Evolutionary conservation across 108 stramenopile genomes (phyloP).

Genomic region (Pinguiococcus pyrenoidosus): DNA sequence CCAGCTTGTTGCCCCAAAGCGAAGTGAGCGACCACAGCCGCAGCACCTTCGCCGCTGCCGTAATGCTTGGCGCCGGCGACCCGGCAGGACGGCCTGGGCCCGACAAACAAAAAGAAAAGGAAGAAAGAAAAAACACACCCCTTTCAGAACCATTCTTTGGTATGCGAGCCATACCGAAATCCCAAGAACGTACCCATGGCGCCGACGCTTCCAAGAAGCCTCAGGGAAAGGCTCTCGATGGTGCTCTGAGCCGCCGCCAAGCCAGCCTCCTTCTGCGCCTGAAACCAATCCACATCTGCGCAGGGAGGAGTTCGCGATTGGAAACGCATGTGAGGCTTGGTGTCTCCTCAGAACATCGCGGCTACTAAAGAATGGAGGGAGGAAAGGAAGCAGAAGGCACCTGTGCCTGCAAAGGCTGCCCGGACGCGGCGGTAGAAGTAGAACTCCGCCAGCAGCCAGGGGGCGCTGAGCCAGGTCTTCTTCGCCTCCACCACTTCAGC

Average conservation of each 20-base stretch:
- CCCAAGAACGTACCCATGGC: constrained; percentile 43
- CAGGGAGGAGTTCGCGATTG: too few species aligned
- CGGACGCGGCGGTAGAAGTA: constrained; percentile 76
- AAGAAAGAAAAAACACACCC: too few species aligned
- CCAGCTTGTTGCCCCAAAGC: constrained; percentile 94
- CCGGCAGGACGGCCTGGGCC: constrained; percentile 46
- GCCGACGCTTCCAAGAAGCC: constrained; percentile 22
- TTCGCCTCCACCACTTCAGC: constrained; percentile 47
- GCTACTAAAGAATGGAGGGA: constrained; percentile 61
- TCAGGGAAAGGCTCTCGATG: too few species aligned
- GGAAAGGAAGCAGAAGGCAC: constrained; percentile 45
- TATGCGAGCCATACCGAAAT: constrained; percentile 39
- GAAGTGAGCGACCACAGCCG: constrained; percentile 27
- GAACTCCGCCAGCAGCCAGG: constrained; percentile 89
- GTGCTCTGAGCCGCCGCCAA: constrained; percentile 48
- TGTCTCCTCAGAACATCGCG: constrained; percentile 28
- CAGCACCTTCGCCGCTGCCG: constrained; percentile 3
- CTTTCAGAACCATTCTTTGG: not conserved
- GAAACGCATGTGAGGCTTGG: too few species aligned
- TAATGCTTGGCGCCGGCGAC: constrained; percentile 28
- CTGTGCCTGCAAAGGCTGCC: not conserved
- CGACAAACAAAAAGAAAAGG: too few species aligned
- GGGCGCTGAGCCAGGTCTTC: constrained; percentile 79
- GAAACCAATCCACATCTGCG: constrained; percentile 72
- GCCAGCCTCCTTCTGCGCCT: constrained; percentile 56